Base-by-base conservation (phyloP, 2,329 filamentous ascomycete genomes). In the Microdochium paspali region DNA sequence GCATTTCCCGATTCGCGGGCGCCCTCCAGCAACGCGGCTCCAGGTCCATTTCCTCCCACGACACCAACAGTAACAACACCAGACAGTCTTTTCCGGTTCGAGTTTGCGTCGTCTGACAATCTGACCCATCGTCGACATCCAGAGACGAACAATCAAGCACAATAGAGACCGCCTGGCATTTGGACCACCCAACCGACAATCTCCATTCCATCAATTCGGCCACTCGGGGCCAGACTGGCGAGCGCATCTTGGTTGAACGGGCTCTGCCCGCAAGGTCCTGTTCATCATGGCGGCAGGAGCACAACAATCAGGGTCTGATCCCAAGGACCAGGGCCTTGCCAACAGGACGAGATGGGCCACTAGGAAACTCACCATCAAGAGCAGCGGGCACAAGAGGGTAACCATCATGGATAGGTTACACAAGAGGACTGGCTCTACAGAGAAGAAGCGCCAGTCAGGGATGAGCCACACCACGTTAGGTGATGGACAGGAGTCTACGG, bases 341-440 rank as follows among this genome's bases (percentile, higher is more conserved):
- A 89, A 91, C 63, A 79, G 90, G 61, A 83, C 93, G 66, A 79
- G 93, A 81, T 97, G 93, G 93, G 91, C 93, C 18, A 97, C 93
- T n/a, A 87, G 90, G 60, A 87, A 89, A 64, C 80, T 87, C 65
- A 82, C 83, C 13, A 81, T 87, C 58, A 79, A 82, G 61, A 87
- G 83, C 62, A 88, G 85, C 54, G 74, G 77, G 56, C 76, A 79
- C 63, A 97, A 96, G 74, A 83, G 93, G 53, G 71, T 84, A 49
- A 93, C 87, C 43, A 83, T 97, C 53, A 80, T 93, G 58, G 83
- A 86, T 58, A 84, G 90, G 56, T 73, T 83, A 61, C 80, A 87
- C 62, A 82, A 79, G 60, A 71, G 74, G 58, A 70, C 71, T 51
- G 69, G 68, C 48, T 79, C 77, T 50, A 76, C 69, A 56, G 85